phyloP scores from a whole-genome alignment of 164 flowering plant genomes.

The Magnolia officinalis region DNA sequence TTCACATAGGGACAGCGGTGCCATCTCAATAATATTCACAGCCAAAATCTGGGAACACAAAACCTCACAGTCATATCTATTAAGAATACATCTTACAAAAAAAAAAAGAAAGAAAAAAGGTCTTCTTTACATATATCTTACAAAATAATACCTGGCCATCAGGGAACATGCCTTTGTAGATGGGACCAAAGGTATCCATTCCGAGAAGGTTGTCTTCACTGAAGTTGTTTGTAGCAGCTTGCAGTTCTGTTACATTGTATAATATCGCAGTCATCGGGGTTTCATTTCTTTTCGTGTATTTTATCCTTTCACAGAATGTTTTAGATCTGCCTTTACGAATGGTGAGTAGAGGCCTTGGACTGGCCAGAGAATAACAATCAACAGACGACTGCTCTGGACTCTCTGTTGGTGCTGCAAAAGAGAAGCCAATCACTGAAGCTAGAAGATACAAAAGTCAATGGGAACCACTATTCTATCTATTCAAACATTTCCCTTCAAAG shows the following conservation, averaged over 20 bases:
- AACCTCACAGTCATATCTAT: not conserved
- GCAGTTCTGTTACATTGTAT: slow-evolving; percentile 58
- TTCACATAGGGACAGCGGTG: slow-evolving; percentile 31
- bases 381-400: slow-evolving; percentile 26
- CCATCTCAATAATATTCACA: slow-evolving; percentile 64
- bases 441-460: no score
- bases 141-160: slow-evolving; percentile 54
- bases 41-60: slow-evolving; percentile 36
- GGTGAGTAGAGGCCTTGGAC: slow-evolving; percentile 30
- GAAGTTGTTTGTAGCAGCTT: slow-evolving; percentile 66
- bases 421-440: slow-evolving; percentile 13
- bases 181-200: slow-evolving; percentile 68
- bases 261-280: slow-evolving; percentile 34
- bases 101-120: no score
- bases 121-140: no score
- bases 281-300: slow-evolving; percentile 33
- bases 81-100: no score
- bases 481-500: no score
- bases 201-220: slow-evolving; percentile 63
- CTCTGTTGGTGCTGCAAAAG: slow-evolving; percentile 27
- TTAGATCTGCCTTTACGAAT: slow-evolving; percentile 26
- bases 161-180: slow-evolving; percentile 64
- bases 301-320: slow-evolving; percentile 31
- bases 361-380: slow-evolving; percentile 19
- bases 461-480: no score